Evolutionary conservation across 257 asterid species (phyloP).

Genomic region (Anisodus tanguticus): DNA sequence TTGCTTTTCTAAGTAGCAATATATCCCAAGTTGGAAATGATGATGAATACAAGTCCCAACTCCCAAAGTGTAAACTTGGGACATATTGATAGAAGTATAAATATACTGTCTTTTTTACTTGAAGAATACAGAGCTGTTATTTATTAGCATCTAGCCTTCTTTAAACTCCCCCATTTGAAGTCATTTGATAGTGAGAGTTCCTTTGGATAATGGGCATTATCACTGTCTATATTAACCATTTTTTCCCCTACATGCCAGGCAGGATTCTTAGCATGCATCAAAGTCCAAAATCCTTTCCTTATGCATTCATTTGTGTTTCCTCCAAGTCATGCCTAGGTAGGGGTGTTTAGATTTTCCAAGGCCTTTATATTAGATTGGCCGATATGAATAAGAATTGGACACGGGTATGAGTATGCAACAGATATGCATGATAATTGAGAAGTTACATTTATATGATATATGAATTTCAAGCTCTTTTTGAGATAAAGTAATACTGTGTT

Average conservation of each 20-base stretch:
- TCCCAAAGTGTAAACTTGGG: not conserved
- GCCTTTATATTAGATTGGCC: too few species aligned
- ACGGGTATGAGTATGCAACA: too few species aligned
- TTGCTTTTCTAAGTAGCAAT: constrained; percentile 1
- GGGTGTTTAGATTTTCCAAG: too few species aligned
- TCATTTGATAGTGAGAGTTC: not conserved
- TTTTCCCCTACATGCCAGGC: not conserved
- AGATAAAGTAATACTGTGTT: not conserved
- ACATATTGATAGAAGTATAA: not conserved
- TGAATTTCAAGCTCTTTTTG: not conserved
- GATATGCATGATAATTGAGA: too few species aligned
- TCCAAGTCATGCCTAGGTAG: not conserved
- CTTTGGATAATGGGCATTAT: not conserved
- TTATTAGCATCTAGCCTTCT: not conserved
- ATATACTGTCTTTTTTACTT: not conserved
- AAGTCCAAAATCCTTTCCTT: not conserved
- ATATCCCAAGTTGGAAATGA: not conserved
- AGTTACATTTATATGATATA: too few species aligned
- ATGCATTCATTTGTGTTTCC: not conserved
- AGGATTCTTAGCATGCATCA: not conserved
- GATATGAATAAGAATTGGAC: too few species aligned
- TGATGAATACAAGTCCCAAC: not conserved
- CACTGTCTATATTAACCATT: not conserved
- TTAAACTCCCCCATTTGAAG: not conserved
- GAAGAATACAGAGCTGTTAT: not conserved